Conservation (phyloP, 179 eudicot species). For the Camellia oleifera region DNA sequence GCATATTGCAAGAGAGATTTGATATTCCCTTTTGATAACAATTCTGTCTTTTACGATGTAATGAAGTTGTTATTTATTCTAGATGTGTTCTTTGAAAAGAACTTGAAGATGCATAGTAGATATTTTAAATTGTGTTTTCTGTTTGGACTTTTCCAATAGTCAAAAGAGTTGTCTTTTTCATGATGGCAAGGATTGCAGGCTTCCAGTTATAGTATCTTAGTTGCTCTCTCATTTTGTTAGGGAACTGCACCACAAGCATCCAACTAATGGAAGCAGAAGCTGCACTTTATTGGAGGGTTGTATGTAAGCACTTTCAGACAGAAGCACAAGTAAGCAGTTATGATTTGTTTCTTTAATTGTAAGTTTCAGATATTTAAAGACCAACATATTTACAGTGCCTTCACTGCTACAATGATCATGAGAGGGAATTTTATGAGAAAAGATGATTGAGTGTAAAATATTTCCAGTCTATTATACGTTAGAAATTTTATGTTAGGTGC, state of each 20-base stretch:
- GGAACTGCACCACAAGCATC: slow-evolving; percentile 29
- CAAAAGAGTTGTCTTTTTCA: background rate
- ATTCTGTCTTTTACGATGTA: background rate
- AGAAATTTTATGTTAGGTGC: background rate
- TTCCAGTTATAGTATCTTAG: slow-evolving; percentile 7
- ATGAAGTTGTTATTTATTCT: background rate
- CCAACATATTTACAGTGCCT: background rate
- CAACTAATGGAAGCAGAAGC: slow-evolving; percentile 79
- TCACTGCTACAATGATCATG: too few relatives aligned
- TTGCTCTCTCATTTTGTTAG: slow-evolving; percentile 23
- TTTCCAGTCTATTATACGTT: background rate
- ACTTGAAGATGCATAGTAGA: background rate
- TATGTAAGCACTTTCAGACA: slow-evolving; percentile 66
- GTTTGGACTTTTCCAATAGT: background rate
- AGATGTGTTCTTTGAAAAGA: background rate
- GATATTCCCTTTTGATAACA: background rate
- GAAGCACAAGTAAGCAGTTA: slow-evolving; percentile 69
- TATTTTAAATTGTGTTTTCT: background rate
- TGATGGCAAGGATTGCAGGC: background rate
- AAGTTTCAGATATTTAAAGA: background rate
- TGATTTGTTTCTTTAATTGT: background rate
- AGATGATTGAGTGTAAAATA: background rate
- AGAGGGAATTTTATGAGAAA: background rate
- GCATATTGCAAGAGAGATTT: background rate
- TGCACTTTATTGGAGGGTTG: slow-evolving; percentile 88